These are phyloP conservation scores for Stagonosporopsis vannaccii DNA, from an alignment of 2,329 filamentous ascomycete species.

Conservation along the genomic window DNA sequence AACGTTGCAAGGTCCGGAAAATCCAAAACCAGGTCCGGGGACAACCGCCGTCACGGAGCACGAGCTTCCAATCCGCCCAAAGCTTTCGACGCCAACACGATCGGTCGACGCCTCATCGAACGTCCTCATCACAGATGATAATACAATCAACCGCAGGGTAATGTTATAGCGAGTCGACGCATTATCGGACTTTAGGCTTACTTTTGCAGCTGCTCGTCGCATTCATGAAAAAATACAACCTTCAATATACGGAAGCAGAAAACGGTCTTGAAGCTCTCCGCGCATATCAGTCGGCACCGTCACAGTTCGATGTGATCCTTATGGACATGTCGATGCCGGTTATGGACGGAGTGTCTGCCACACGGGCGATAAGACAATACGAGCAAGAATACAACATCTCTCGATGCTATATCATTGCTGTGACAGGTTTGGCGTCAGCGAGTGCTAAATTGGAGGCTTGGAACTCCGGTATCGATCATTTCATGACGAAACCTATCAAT, in stretches of 20 bases:
- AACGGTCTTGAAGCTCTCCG: constrained; percentile 44
- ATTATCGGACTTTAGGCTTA: constrained; percentile 9
- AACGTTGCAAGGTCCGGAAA: background rate
- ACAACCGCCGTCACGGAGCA: background rate
- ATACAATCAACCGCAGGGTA: constrained; percentile 49
- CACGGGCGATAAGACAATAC: constrained; percentile 41
- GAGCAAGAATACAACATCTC: constrained; percentile 29
- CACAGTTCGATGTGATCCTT: constrained; percentile 36
- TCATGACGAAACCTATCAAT: constrained; percentile 44
- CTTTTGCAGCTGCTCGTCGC: constrained; percentile 38
- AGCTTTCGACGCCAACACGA: background rate
- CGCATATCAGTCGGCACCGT: constrained; percentile 26
- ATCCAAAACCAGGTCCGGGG: background rate
- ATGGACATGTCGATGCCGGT: constrained; percentile 51
- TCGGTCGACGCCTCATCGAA: constrained; percentile 2
- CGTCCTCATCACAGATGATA: constrained; percentile 51
- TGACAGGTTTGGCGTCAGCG: constrained; percentile 40
- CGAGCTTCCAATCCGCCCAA: background rate
- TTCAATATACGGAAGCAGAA: constrained; percentile 36
- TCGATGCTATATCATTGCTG: constrained; percentile 31
- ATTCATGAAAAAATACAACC: constrained; percentile 38
- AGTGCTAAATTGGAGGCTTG: constrained; percentile 38
- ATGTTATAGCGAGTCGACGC: background rate
- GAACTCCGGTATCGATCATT: constrained; percentile 40
- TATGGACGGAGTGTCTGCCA: constrained; percentile 48